Base-by-base conservation (phyloP, 1,284 basidiomycete species). In the Fomitopsis betulina region DNA sequence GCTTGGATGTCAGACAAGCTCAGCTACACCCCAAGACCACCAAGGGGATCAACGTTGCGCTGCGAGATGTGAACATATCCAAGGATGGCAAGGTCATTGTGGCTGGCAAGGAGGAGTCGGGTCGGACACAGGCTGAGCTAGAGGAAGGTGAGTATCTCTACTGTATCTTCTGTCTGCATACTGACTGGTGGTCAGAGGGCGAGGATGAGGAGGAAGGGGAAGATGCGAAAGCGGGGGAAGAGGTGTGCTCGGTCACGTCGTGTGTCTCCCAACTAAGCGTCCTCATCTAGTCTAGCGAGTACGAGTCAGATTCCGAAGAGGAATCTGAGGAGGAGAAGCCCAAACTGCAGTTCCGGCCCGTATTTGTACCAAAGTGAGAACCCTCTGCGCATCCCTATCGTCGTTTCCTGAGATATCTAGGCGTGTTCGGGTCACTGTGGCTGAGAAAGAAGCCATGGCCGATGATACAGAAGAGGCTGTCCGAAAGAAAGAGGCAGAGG, bases 341-440 rank as follows among this genome's bases (percentile, higher is more conserved):
- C 1, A 81, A 89, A 75, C 60, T 80, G 62, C 77, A 82, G 65
- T 92, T 94, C 72, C 84, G 94, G 62, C 94, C 95, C 1, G 86
- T 96, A 0, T 97, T 96, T 69, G 83, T 96, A 13, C 91, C 93
- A 56, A 96, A 96, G 93, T 94, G 69, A 51, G 49, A 55, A 13
- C 6, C 27, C 39, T 7, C 17, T 37, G 61, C 55, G 40, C 15
- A 21, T 27, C 33, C 15, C 53, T 38, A 53, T 37, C 13, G 35
- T 3, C 33, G 33, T 23, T 7, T 33, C 33, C 17, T 45, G 32
- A 59, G 39, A 25, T 33, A 21, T 42, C 45, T 67, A 94, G 92
- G 73, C 89, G 89, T 27, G 85, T 81, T 39, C 82, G 93, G 30
- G 83, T 70, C 27, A 93, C 89, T 0, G 78, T 91, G 32, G 75